phyloP scores from a whole-genome alignment of 306 rosid species.

The Cucurbita ficifolia region DNA sequence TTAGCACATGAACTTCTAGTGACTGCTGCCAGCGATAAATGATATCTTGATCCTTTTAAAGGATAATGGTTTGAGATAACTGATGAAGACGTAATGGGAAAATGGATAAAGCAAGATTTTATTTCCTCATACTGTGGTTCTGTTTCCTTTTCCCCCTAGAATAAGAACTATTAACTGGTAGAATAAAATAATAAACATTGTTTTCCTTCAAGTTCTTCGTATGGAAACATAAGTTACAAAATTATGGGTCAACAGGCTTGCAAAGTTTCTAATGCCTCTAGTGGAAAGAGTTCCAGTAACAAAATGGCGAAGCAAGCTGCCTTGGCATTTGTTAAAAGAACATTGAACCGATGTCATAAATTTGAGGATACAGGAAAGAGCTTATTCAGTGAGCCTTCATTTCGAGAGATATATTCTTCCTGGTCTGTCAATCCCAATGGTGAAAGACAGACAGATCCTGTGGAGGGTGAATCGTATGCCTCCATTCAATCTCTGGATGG shows the following conservation, averaged over 20 bases:
- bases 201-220: not conserved
- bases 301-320: slow-evolving; percentile 91
- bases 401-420: slow-evolving; percentile 52
- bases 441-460: slow-evolving; percentile 26
- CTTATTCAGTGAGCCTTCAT: slow-evolving; percentile 69
- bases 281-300: slow-evolving; percentile 75
- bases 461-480: slow-evolving; percentile 55
- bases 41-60: not conserved
- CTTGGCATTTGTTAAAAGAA: slow-evolving; percentile 58
- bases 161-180: not conserved
- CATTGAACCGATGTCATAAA: slow-evolving; percentile 63
- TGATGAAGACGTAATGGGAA: not conserved
- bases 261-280: slow-evolving; percentile 59
- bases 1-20: not conserved
- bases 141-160: not conserved
- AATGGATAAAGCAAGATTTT: not conserved
- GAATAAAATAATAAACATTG: not conserved
- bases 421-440: slow-evolving; percentile 32
- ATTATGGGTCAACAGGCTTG: slow-evolving; percentile 43
- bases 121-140: not conserved
- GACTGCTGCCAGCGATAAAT: not conserved
- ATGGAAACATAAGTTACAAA: slow-evolving; percentile 15
- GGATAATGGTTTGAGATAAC: not conserved
- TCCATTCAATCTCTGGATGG: slow-evolving; percentile 50
- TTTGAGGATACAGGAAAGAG: slow-evolving; percentile 83